phyloP scores from a whole-genome alignment of 2,329 filamentous ascomycete genomes.

The Aspergillus tanneri region DNA sequence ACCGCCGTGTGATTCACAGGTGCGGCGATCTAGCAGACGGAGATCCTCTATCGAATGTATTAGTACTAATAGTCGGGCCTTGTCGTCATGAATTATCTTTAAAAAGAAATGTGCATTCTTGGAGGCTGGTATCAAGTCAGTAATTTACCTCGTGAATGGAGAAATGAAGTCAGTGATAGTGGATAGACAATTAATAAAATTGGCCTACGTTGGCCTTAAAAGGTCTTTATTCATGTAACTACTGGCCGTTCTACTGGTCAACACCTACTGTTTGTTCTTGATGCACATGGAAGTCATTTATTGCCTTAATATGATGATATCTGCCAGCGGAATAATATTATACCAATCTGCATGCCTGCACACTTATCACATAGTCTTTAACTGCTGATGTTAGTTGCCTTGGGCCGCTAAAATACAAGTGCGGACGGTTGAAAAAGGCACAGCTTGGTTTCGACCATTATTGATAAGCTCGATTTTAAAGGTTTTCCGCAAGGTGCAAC shows the following conservation, averaged over 20 bases:
- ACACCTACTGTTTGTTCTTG: not conserved
- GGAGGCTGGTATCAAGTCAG: not conserved
- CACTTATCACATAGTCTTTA: too few species aligned
- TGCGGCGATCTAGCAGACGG: too few species aligned
- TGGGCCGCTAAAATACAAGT: too few species aligned
- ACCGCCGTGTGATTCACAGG: too few species aligned
- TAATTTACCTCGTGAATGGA: not conserved
- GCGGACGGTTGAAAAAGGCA: not conserved
- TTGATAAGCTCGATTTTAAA: not conserved
- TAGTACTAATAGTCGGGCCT: too few species aligned
- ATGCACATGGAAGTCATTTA: not conserved
- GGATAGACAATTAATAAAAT: not conserved
- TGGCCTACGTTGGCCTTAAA: not conserved
- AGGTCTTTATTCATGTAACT: not conserved
- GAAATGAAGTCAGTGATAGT: not conserved
- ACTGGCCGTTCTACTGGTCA: not conserved
- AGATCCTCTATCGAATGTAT: too few species aligned
- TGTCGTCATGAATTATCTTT: too few species aligned
- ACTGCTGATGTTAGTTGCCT: too few species aligned
- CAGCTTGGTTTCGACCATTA: not conserved
- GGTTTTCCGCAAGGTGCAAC: not conserved
- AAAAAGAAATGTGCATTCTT: too few species aligned
- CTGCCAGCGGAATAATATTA: not conserved
- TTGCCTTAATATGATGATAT: not conserved
- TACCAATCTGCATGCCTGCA: not conserved